Evolutionary conservation across 2,329 filamentous ascomycete species (phyloP).

Genomic region (Diaporthe humulicola): DNA sequence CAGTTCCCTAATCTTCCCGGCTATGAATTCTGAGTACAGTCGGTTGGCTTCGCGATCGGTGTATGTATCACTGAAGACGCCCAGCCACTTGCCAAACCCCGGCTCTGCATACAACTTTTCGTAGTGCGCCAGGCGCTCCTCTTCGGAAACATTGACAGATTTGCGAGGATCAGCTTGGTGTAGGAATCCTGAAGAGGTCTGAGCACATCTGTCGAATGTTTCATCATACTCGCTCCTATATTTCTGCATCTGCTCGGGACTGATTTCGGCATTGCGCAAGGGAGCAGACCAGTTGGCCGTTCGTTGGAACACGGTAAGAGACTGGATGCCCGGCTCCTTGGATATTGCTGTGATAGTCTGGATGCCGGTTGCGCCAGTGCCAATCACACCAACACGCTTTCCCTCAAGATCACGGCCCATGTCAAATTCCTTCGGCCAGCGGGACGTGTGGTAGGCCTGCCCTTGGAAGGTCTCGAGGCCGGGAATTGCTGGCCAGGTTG

Average conservation of each 20-base stretch:
- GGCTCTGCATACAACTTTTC: slow-evolving; percentile 36
- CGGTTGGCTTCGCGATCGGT: slow-evolving; percentile 34
- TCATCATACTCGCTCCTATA: slow-evolving; percentile 31
- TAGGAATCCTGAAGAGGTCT: slow-evolving; percentile 32
- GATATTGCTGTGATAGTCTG: slow-evolving; percentile 46
- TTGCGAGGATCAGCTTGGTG: slow-evolving; percentile 36
- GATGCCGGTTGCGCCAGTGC: slow-evolving; percentile 47
- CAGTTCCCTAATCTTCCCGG: slow-evolving; percentile 55
- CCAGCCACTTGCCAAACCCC: slow-evolving; percentile 38
- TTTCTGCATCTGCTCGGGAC: slow-evolving; percentile 30
- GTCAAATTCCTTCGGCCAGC: slow-evolving; percentile 46
- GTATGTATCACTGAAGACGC: slow-evolving; percentile 35
- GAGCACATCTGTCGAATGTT: slow-evolving; percentile 14
- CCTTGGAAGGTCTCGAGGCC: slow-evolving; percentile 52
- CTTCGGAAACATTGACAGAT: slow-evolving; percentile 28
- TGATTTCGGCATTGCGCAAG: slow-evolving; percentile 29
- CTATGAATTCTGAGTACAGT: slow-evolving; percentile 40
- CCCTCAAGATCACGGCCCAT: slow-evolving; percentile 6
- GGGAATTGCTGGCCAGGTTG: slow-evolving; percentile 44
- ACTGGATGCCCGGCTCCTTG: slow-evolving; percentile 37
- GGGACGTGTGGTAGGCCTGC: slow-evolving; percentile 46
- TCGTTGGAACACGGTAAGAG: slow-evolving; percentile 41
- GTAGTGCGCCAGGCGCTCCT: slow-evolving; percentile 37
- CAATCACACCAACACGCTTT: slow-evolving; percentile 48
- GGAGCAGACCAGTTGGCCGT: slow-evolving; percentile 40